A percentile compares a stretch with the other conserved stretches of the same genome.
These are phyloP conservation scores for Vitis hybrid DNA, from an alignment of 177 flowering plant species.

Conservation along the genomic window DNA sequence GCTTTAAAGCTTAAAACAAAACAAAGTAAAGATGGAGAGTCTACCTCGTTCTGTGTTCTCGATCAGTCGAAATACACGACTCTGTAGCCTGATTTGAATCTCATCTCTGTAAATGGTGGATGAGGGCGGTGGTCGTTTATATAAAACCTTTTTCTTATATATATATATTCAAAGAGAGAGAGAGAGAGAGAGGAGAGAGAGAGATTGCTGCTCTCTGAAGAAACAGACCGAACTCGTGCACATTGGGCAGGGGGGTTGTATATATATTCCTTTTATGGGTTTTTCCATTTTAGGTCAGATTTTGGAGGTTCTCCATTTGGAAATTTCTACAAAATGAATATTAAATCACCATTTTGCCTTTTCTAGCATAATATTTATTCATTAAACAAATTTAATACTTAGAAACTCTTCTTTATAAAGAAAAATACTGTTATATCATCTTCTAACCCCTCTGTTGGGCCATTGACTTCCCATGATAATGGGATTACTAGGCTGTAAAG, in stretches of 20 bases:
- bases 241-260: conserved; percentile 26
- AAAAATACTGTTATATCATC: no score
- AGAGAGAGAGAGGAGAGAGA: conserved; percentile 16
- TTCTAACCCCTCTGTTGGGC: no score
- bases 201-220: conserved; percentile 35
- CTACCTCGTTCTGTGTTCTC: conserved; percentile 27
- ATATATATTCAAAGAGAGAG: conserved; percentile 9
- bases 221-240: conserved; percentile 14
- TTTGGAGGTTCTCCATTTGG: no score
- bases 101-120: conserved; percentile 44
- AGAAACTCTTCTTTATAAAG: no score
- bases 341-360: no score
- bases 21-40: conserved; percentile 2
- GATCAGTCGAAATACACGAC: conserved; percentile 21
- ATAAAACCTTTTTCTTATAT: conserved; percentile 3
- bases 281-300: neutral
- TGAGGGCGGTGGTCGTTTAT: conserved; percentile 48
- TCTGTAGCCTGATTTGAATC: conserved; percentile 14
- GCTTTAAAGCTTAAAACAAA: conserved; percentile 1
- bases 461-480: no score
- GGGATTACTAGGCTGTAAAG: no score
- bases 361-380: no score
- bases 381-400: no score
- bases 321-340: no score
- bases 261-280: neutral